Conservation (phyloP, 208 protist species). For the Trichomonas vaginalis region DNA sequence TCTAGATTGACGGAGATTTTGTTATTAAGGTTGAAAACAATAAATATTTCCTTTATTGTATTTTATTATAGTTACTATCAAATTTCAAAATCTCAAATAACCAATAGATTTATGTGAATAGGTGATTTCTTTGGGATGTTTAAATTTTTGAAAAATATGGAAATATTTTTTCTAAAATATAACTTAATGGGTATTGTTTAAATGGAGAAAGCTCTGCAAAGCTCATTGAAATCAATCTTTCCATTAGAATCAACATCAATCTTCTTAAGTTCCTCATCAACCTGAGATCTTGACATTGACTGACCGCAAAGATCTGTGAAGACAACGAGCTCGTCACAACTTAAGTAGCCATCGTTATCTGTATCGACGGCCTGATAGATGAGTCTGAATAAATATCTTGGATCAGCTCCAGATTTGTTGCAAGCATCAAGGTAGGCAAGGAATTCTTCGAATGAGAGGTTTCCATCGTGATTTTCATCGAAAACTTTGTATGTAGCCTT, state of each 20-base stretch:
- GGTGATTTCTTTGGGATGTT: too few relatives aligned
- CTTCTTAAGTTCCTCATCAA: background rate
- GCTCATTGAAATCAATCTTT: background rate
- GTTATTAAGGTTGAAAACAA: too few relatives aligned
- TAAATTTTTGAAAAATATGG: too few relatives aligned
- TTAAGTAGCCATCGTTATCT: background rate
- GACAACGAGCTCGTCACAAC: background rate
- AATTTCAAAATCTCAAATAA: too few relatives aligned
- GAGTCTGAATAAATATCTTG: background rate
- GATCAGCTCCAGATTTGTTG: background rate
- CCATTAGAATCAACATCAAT: background rate
- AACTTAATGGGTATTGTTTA: background rate
- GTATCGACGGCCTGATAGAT: background rate
- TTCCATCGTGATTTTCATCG: background rate
- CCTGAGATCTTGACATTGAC: background rate
- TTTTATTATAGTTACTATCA: too few relatives aligned
- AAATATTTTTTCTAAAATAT: background rate
- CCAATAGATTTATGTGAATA: too few relatives aligned
- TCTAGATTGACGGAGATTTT: too few relatives aligned
- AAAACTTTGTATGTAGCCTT: constrained; percentile 8
- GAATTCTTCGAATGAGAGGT: background rate
- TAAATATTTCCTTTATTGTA: too few relatives aligned
- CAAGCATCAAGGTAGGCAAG: background rate
- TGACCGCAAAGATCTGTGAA: background rate
- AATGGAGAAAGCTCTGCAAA: background rate